These are phyloP conservation scores for Hypholoma sublateritium DNA, from an alignment of 768 basidiomycete species.

Conservation along the genomic window DNA sequence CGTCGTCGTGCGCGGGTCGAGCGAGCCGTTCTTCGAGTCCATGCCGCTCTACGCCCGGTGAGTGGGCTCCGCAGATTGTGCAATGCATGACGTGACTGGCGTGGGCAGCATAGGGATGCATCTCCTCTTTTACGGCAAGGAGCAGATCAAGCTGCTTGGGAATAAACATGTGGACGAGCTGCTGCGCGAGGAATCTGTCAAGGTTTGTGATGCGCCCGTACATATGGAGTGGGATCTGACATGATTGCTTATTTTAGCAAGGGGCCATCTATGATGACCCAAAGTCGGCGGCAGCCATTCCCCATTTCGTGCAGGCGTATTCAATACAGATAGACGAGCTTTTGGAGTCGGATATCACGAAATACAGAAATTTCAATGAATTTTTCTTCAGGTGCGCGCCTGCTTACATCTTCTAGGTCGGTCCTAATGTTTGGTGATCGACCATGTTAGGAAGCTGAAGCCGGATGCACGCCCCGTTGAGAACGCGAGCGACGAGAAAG, in stretches of 20 bases:
- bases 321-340: slow-evolving; percentile 58
- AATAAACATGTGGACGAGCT: slow-evolving; percentile 46
- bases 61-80: neutral
- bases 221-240: neutral
- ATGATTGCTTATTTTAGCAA: slow-evolving; percentile 33
- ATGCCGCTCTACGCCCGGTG: slow-evolving; percentile 72
- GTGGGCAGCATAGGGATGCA: slow-evolving; percentile 64
- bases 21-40: slow-evolving; percentile 61
- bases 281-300: slow-evolving; percentile 49
- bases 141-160: slow-evolving; percentile 49
- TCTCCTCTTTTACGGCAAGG: slow-evolving; percentile 62
- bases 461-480: slow-evolving; percentile 62
- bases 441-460: slow-evolving; percentile 45
- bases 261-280: slow-evolving; percentile 56
- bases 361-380: slow-evolving; percentile 73
- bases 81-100: slow-evolving; percentile 1
- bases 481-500: slow-evolving; percentile 46
- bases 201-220: slow-evolving; percentile 25
- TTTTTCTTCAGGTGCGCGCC: slow-evolving; percentile 63
- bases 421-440: neutral
- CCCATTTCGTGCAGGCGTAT: slow-evolving; percentile 57
- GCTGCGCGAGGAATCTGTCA: slow-evolving; percentile 55
- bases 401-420: neutral
- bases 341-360: slow-evolving; percentile 55
- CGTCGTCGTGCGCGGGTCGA: slow-evolving; percentile 46